phyloP scores from a whole-genome alignment of 2,329 filamentous ascomycete genomes.

The Alternaria sp. region DNA sequence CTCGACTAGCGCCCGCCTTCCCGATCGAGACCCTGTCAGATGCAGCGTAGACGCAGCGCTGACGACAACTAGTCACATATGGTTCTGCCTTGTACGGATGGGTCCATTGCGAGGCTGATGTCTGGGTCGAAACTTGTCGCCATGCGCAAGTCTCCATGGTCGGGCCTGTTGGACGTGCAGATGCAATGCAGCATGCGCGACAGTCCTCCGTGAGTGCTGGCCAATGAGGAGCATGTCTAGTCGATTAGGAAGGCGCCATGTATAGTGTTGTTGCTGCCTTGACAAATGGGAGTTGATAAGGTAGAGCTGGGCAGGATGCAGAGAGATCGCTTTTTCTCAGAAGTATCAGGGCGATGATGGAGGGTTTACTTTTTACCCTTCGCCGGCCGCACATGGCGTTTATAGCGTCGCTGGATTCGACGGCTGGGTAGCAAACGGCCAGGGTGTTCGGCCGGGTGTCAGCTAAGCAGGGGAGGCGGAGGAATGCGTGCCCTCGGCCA shows the following conservation, averaged over 20 bases:
- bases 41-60: constrained; percentile 25
- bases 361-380: constrained; percentile 14
- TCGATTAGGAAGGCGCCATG: constrained; percentile 23
- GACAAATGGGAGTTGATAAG: background rate
- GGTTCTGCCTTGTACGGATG: constrained; percentile 27
- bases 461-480: constrained; percentile 11
- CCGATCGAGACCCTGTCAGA: constrained; percentile 6
- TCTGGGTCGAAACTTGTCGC: constrained; percentile 17
- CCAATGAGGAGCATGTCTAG: constrained; percentile 20
- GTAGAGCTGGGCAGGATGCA: background rate
- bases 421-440: constrained; percentile 1
- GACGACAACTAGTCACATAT: constrained; percentile 26
- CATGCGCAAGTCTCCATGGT: constrained; percentile 18
- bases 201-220: constrained; percentile 20
- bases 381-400: constrained; percentile 4
- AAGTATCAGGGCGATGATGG: constrained; percentile 1
- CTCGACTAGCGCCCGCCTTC: background rate
- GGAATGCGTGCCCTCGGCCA: constrained; percentile 19
- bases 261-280: constrained; percentile 15
- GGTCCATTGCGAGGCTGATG: constrained; percentile 20
- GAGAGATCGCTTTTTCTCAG: background rate
- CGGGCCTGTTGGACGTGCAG: constrained; percentile 20
- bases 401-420: constrained; percentile 6
- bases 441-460: constrained; percentile 8
- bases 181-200: constrained; percentile 15